Percentiles rank a stretch among this genome's conserved stretches.
Evolutionary conservation across 2,329 filamentous ascomycete genomes (phyloP).

Genomic region (Fusarium siculi): DNA sequence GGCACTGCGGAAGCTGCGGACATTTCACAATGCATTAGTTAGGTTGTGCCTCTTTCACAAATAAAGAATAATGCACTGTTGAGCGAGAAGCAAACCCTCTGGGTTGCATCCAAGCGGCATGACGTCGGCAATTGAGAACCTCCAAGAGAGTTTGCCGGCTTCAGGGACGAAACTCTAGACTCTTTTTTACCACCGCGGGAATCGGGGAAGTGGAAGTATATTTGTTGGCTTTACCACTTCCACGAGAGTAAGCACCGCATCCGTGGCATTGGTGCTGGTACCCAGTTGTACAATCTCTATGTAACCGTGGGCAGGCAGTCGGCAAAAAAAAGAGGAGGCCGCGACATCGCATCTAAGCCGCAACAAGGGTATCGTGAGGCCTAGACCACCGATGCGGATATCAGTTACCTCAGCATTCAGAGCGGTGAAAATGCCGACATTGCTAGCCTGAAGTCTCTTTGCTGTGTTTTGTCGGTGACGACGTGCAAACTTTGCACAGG

Average conservation of each 20-base stretch:
- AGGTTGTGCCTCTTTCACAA: neutral
- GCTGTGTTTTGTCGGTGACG: slow-evolving; percentile 47
- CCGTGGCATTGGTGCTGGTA: slow-evolving; percentile 25
- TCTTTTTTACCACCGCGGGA: neutral
- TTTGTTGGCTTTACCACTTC: neutral
- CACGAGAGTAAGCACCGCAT: neutral
- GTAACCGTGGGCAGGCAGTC: slow-evolving; percentile 2
- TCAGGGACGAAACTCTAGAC: slow-evolving; percentile 14
- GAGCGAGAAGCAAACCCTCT: neutral
- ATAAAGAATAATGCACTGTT: neutral
- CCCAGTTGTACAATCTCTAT: neutral
- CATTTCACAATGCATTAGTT: neutral
- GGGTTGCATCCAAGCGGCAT: slow-evolving; percentile 6
- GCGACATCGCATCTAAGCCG: slow-evolving; percentile 16
- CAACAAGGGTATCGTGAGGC: slow-evolving; percentile 15
- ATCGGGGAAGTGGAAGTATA: neutral
- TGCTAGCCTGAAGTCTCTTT: slow-evolving; percentile 2
- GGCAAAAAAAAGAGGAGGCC: slow-evolving; percentile 8
- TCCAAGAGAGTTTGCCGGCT: neutral
- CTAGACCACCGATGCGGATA: slow-evolving; percentile 15
- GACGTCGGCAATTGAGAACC: neutral
- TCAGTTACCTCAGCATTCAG: slow-evolving; percentile 37
- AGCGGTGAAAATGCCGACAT: slow-evolving; percentile 42
- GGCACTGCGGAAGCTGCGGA: slow-evolving; percentile 31
- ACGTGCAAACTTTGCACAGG: slow-evolving; percentile 12